Evolutionary conservation across 139 green algal genomes (phyloP).

Genomic region (Chlamydomonas urium): DNA sequence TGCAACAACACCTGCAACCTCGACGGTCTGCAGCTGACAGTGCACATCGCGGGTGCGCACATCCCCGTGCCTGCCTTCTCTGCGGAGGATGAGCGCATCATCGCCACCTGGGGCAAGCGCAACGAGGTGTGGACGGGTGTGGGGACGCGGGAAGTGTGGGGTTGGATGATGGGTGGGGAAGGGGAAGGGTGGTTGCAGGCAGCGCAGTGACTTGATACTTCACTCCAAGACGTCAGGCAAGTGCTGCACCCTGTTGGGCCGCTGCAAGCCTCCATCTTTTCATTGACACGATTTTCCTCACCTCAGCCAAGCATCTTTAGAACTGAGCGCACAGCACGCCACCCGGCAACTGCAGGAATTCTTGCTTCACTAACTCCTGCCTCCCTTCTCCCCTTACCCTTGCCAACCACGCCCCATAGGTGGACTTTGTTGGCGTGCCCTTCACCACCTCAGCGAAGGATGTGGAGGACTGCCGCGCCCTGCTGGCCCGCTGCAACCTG

Average conservation of each 20-base stretch:
- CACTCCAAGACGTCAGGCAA: no score
- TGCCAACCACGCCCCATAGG: neutral
- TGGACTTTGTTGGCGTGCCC: slow-evolving; percentile 66
- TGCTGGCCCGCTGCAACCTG: slow-evolving; percentile 36
- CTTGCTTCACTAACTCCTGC: no score
- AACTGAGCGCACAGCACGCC: no score
- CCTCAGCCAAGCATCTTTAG: no score
- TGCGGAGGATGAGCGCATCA: neutral
- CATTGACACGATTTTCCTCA: no score
- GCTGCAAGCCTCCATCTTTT: no score
- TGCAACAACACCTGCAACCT: slow-evolving; percentile 65
- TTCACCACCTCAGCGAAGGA: slow-evolving; percentile 48
- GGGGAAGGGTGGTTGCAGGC: no score
- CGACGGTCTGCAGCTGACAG: slow-evolving; percentile 66
- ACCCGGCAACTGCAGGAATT: no score
- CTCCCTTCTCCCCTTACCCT: no score
- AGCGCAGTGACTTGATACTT: no score
- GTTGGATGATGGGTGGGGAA: neutral
- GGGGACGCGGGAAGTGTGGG: neutral
- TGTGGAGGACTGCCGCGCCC: slow-evolving; percentile 16
- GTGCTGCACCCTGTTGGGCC: no score
- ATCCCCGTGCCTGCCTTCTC: neutral
- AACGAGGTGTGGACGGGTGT: slow-evolving; percentile 4
- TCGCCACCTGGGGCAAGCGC: slow-evolving; percentile 9
- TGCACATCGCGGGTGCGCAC: slow-evolving; percentile 1